Evolutionary conservation across 148 eudicot genomes (phyloP), one percentile per base, ranked within the genome.

Genomic region (Rhododendron ferrugineum): DNA sequence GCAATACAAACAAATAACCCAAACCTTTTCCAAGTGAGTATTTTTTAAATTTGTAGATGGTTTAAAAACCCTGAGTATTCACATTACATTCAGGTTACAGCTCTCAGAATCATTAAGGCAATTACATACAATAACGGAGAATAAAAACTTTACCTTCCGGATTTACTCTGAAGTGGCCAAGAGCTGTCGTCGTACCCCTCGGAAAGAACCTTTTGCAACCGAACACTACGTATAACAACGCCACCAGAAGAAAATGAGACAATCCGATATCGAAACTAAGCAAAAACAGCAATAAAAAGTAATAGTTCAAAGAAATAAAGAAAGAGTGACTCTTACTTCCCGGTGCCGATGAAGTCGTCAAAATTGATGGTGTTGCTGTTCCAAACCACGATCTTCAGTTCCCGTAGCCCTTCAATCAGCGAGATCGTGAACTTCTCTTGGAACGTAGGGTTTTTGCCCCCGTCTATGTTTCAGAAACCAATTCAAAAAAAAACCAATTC

Each of bases 341-440:
- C 98, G 26, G 93, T 92, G 84, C 99, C 99, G n/a, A 97, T 95
- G 87, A 90, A 92, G 86, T 94, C 98, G 52, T 97, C 98, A 47
- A 56, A 84, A 52, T 92, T 88, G 74, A 97, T 32, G 11, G 95
- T 93, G 89, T 97, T 95, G 93, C 98, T 97, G 85, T 97, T 97
- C 95, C 94, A 94, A 14, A 97, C 98, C 20, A 84, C 88, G 79
- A 93, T 91, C 81, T 84, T 88, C 49, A 97, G 77, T 86, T 95
- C 98, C 56, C 95, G 89, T 58, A 94, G 83, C 47, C 99, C 99
- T 87, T 97, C 98, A 80, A 95, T 94, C 74, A 97, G 83, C 11
- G 90, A 86, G 83, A 94, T 93, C 23, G 91, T 88, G 80, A 95
- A 95, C 91, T 95, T 97, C 93, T 94, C 98, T 86, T 97, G 98